Conservation (phyloP, 495 filamentous ascomycete species). For the Aspergillus hancockii region DNA sequence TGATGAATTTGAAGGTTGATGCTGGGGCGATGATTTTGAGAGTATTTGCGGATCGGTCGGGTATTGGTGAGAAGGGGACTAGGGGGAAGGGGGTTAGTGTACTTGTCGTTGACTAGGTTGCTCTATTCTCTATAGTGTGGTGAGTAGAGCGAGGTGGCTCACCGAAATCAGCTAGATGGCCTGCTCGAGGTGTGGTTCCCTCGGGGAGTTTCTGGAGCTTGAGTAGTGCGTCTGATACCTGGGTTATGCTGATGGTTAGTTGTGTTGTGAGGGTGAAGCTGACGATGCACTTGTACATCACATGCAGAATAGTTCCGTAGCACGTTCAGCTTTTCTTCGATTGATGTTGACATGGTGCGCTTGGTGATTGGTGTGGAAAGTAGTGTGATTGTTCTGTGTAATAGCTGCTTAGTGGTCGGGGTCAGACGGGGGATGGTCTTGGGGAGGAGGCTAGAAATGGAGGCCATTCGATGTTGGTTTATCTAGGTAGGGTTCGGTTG, state of each 20-base stretch:
- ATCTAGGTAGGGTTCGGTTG: not conserved
- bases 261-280: not conserved
- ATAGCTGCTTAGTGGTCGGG: slow-evolving; percentile 7
- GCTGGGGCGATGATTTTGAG: slow-evolving; percentile 57
- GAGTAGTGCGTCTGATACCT: slow-evolving; percentile 65
- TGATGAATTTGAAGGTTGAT: slow-evolving; percentile 63
- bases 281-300: slow-evolving; percentile 36
- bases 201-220: slow-evolving; percentile 53
- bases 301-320: slow-evolving; percentile 49
- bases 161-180: slow-evolving; percentile 64
- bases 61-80: slow-evolving; percentile 37
- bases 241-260: not conserved
- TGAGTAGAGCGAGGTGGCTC: slow-evolving; percentile 15
- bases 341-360: slow-evolving; percentile 29
- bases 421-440: not conserved
- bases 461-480: not conserved
- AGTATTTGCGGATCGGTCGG: slow-evolving; percentile 31
- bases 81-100: not conserved
- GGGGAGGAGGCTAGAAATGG: not conserved
- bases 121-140: slow-evolving; percentile 6
- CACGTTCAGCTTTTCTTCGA: slow-evolving; percentile 36
- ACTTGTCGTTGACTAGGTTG: slow-evolving; percentile 4
- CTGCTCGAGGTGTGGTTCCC: slow-evolving; percentile 44
- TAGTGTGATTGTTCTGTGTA: not conserved
- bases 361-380: slow-evolving; percentile 13